These are phyloP conservation scores for Malus sieversii DNA, from an alignment of 306 rosid genomes.

Conservation along the genomic window DNA sequence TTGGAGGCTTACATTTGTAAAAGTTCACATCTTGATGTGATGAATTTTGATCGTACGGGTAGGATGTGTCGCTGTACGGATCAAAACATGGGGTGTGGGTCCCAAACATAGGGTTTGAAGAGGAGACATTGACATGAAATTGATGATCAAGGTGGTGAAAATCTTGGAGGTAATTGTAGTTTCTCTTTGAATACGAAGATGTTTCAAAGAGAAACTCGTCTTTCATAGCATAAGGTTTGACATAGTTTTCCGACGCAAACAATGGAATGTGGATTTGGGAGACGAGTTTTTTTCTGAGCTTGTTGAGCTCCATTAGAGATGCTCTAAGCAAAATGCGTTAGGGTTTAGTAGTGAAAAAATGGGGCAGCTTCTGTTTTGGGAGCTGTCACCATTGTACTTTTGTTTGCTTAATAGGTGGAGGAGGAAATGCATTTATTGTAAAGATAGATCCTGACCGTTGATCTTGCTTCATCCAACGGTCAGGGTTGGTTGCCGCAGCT, in stretches of 20 bases:
- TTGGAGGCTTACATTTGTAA: constrained; percentile 41
- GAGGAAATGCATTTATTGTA: constrained; percentile 25
- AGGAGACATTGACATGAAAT: constrained; percentile 24
- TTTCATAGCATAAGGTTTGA: constrained; percentile 29
- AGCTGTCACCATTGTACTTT: constrained; percentile 16
- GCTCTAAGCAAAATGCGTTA: not conserved
- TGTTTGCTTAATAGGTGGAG: constrained; percentile 39
- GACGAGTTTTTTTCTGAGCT: constrained; percentile 28
- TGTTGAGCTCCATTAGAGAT: constrained; percentile 45
- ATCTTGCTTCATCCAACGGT: constrained; percentile 35
- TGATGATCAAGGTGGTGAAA: constrained; percentile 40
- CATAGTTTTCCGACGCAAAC: constrained; percentile 28
- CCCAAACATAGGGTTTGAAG: constrained; percentile 41
- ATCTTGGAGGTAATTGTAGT: constrained; percentile 49
- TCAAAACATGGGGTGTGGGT: constrained; percentile 34
- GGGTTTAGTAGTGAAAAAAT: constrained; percentile 1
- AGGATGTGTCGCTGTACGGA: constrained; percentile 22
- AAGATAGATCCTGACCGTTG: constrained; percentile 18
- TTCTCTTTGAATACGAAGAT: constrained; percentile 36
- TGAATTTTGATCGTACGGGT: constrained; percentile 15
- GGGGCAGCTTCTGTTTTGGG: constrained; percentile 12
- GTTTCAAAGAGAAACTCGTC: constrained; percentile 35
- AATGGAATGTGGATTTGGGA: constrained; percentile 15
- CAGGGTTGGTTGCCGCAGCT: constrained; percentile 21
- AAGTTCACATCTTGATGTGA: constrained; percentile 21